Evolutionary conservation across 768 basidiomycete species (phyloP).

Genomic region (Floccularia luteovirens): DNA sequence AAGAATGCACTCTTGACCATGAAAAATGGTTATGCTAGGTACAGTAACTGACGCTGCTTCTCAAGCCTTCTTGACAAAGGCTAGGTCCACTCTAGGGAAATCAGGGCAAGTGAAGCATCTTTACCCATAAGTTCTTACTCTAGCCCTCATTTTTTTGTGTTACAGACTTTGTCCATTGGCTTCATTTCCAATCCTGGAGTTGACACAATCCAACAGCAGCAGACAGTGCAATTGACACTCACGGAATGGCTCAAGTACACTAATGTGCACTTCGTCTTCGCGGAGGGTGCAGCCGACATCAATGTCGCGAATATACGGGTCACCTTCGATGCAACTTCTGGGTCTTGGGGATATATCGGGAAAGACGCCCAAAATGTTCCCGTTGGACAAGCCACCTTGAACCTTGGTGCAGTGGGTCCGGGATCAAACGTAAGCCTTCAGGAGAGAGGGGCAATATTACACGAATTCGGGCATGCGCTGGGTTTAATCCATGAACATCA

Average conservation of each 20-base stretch:
- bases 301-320: neutral
- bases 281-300: neutral
- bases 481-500: conserved; percentile 1
- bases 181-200: no score
- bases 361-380: neutral
- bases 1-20: neutral
- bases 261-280: neutral
- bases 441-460: neutral
- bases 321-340: neutral
- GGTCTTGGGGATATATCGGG: conserved; percentile 1
- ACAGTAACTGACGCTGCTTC: neutral
- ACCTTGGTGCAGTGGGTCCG: neutral
- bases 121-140: neutral
- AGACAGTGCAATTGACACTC: neutral
- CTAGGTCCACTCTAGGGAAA: neutral
- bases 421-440: neutral
- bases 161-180: no score
- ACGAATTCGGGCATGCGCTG: neutral
- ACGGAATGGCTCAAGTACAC: neutral
- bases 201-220: neutral
- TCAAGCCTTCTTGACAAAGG: neutral
- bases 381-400: neutral
- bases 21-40: neutral
- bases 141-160: no score
- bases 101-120: neutral